A percentile compares a stretch with the other conserved stretches of the same genome.
Conservation (phyloP, 1,139 yeast genomes). For the Sugiyamaella japonica region DNA sequence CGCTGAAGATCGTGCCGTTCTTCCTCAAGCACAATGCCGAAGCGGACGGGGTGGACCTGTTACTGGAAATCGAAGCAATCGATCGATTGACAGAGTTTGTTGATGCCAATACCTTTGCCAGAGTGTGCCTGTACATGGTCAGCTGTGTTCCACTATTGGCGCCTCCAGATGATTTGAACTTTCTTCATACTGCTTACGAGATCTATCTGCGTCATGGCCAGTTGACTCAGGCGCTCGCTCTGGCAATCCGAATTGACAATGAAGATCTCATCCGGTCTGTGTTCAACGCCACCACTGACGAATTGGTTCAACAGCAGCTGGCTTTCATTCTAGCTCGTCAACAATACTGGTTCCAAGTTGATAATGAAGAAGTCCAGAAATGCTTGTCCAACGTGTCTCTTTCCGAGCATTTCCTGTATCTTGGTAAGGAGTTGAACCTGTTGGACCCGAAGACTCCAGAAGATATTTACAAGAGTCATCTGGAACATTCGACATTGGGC, state of each 20-base stretch:
- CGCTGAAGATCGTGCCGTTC: slow-evolving; percentile 81
- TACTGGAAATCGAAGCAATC: slow-evolving; percentile 84
- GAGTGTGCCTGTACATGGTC: slow-evolving; percentile 93
- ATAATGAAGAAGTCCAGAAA: slow-evolving; percentile 77
- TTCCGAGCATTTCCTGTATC: slow-evolving; percentile 75
- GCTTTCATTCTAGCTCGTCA: slow-evolving; percentile 89
- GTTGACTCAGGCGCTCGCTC: slow-evolving; percentile 82
- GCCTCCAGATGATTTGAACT: slow-evolving; percentile 88
- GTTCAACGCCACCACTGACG: slow-evolving; percentile 71
- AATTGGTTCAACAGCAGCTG: slow-evolving; percentile 77
- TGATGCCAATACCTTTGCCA: slow-evolving; percentile 77
- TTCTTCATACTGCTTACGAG: slow-evolving; percentile 86
- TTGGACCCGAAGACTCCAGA: slow-evolving; percentile 92
- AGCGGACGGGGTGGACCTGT: slow-evolving; percentile 94
- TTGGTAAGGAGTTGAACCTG: slow-evolving; percentile 83
- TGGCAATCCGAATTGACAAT: slow-evolving; percentile 89
- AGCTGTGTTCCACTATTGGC: slow-evolving; percentile 95
- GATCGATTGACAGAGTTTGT: slow-evolving; percentile 81
- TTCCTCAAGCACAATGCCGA: slow-evolving; percentile 95
- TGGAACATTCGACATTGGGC: slow-evolving; percentile 67
- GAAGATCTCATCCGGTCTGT: slow-evolving; percentile 74
- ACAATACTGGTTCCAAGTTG: slow-evolving; percentile 72
- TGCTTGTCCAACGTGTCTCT: slow-evolving; percentile 78
- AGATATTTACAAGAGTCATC: slow-evolving; percentile 88
- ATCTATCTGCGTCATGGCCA: slow-evolving; percentile 79